Base-by-base conservation (phyloP, 139 green algal genomes). In the Chlamydomonas sphaeroides region DNA sequence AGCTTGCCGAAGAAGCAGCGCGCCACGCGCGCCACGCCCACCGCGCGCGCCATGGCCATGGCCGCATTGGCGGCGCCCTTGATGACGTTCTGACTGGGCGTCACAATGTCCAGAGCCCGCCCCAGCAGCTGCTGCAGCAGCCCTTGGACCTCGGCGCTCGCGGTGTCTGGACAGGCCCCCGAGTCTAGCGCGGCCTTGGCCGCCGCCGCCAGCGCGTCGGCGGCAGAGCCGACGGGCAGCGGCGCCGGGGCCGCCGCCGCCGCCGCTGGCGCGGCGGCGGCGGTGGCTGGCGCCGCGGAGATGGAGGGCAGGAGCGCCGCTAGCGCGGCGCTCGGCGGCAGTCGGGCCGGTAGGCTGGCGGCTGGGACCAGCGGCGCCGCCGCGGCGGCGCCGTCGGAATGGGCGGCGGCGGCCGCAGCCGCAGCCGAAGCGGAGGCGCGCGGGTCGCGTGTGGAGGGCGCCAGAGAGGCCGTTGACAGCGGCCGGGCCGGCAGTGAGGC, bases 21-120 rank as follows among this genome's bases (percentile, higher is more conserved):
- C 7, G 51, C 63, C 45, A 83, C 77, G 36, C 45, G 62, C 26
- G 51, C 39, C 14, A 65, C 33, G 33, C 77, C 77, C 49, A 83
- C 77, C 2, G 65, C 77, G 42, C 61, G 70, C 20, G 65, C 66
- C 65, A 82, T 82, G n/a, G 39, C 17, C 28, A 65, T 53, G 3
- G 45, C 75, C 7, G 61, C 35, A 33, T 72, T 65, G 63, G 48
- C 66, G 42, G 63, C 75, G 48, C 5, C 36, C 57, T 68, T 68
- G 53, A 80, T 80, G 72, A 53, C 36, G 57, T 39, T 80, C 38
- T 57, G 36, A 56, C 72, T 80, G 72, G 68, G 68, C 17, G 72
- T 80, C 25, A 80, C 56, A 14, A 38, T 53, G 26, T 69, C 72
- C 14, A 80, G 72, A 3, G 72, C 56, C 10, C 36, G 36, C 8